A percentile compares a stretch with the other conserved stretches of the same genome.
Evolutionary conservation across 352 stramenopile species (phyloP).

Genomic region (Phytophthora pini): DNA sequence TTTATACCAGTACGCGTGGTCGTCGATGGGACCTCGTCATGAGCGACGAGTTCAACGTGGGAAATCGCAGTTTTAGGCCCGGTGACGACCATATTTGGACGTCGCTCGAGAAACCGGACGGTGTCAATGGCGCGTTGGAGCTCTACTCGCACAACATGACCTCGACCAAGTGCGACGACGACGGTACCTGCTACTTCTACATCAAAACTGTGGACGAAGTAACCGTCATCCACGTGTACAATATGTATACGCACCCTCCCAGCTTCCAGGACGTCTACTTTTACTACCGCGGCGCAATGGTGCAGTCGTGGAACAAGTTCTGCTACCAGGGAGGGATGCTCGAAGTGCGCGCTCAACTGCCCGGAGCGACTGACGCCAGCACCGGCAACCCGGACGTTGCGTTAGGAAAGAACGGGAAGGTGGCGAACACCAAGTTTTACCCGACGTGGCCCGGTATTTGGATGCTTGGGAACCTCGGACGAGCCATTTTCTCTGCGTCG

Average conservation of each 20-base stretch:
- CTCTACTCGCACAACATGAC: constrained; percentile 92
- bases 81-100: constrained; percentile 93
- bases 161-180: constrained; percentile 49
- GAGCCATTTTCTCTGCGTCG: too few relatives aligned
- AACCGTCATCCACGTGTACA: constrained; percentile 57
- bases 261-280: constrained; percentile 55
- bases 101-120: constrained; percentile 60
- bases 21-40: constrained; percentile 66
- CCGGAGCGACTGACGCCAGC: constrained; percentile 62
- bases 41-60: constrained; percentile 75
- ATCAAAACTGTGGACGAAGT: constrained; percentile 54
- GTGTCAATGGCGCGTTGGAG: constrained; percentile 88
- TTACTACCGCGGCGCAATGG: constrained; percentile 82
- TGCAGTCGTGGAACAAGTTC: constrained; percentile 96
- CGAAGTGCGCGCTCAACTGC: constrained; percentile 89
- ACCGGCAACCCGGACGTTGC: constrained; percentile 52
- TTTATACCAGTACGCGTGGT: constrained; percentile 51
- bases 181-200: constrained; percentile 50
- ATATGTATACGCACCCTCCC: constrained; percentile 55
- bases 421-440: constrained; percentile 65
- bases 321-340: constrained; percentile 94
- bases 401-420: constrained; percentile 25
- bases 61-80: constrained; percentile 75
- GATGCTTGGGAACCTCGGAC: too few relatives aligned
- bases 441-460: too few relatives aligned